A percentile compares a stretch with the other conserved stretches of the same genome.
phyloP scores from a whole-genome alignment of 768 basidiomycete species.

The Pulveroboletus sp. region DNA sequence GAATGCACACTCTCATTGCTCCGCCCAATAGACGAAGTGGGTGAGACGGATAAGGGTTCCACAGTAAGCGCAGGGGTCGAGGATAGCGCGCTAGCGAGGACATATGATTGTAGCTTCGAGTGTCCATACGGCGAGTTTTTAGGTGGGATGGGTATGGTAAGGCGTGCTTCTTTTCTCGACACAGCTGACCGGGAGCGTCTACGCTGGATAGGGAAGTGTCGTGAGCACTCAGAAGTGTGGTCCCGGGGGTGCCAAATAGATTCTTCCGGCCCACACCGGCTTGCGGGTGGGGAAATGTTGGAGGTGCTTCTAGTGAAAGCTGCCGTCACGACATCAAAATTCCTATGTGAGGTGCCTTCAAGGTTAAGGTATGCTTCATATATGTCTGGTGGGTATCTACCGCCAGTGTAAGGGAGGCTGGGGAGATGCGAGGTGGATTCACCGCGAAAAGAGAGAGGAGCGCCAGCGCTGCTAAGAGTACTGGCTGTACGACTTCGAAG shows the following conservation, averaged over 20 bases:
- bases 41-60: slow-evolving; percentile 26
- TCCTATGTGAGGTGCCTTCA: slow-evolving; percentile 4
- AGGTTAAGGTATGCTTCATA: slow-evolving; percentile 25
- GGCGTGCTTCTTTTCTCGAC: slow-evolving; percentile 30
- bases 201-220: slow-evolving; percentile 26
- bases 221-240: slow-evolving; percentile 7
- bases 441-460: slow-evolving; percentile 30
- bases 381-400: slow-evolving; percentile 32
- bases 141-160: slow-evolving; percentile 20
- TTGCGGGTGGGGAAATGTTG: slow-evolving; percentile 13
- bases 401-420: slow-evolving; percentile 28
- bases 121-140: slow-evolving; percentile 33
- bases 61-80: slow-evolving; percentile 29
- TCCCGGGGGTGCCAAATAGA: slow-evolving; percentile 10
- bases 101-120: slow-evolving; percentile 24
- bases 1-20: slow-evolving; percentile 28
- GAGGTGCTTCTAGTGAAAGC: slow-evolving; percentile 22
- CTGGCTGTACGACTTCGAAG: slow-evolving; percentile 56
- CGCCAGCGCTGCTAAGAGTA: slow-evolving; percentile 29
- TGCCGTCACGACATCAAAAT: slow-evolving; percentile 14
- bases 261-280: slow-evolving; percentile 11
- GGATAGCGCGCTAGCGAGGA: slow-evolving; percentile 19
- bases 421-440: slow-evolving; percentile 31
- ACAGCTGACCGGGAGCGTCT: slow-evolving; percentile 33
- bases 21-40: slow-evolving; percentile 24